Evolutionary conservation across 352 stramenopile genomes (phyloP).

Genomic region (Pythium pectinolyticum): DNA sequence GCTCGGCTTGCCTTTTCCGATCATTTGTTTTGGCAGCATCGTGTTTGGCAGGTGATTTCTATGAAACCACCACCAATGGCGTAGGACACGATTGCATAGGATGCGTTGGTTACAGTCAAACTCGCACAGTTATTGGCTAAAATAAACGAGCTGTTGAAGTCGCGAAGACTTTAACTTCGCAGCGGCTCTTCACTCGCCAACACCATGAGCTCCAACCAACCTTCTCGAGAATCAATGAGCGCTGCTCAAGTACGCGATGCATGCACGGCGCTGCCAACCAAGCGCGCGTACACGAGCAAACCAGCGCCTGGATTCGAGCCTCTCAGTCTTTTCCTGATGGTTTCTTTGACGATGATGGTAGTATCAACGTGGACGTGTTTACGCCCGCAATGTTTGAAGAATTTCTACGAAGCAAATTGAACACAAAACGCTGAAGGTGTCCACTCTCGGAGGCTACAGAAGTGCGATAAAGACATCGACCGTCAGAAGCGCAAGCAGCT

Average conservation of each 20-base stretch:
- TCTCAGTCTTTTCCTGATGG: background rate
- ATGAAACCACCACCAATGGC: too few relatives aligned
- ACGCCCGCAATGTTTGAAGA: background rate
- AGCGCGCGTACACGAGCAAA: background rate
- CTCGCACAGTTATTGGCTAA: too few relatives aligned
- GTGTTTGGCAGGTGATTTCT: too few relatives aligned
- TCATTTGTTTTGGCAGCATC: too few relatives aligned
- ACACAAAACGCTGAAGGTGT: background rate
- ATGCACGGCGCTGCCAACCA: background rate
- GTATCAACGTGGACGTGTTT: background rate
- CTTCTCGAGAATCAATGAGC: too few relatives aligned
- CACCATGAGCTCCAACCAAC: too few relatives aligned
- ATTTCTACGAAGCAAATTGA: background rate
- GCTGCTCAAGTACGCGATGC: background rate
- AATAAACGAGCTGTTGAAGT: too few relatives aligned
- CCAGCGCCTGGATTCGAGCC: background rate
- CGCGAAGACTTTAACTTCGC: too few relatives aligned
- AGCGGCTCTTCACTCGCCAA: too few relatives aligned
- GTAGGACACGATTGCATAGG: too few relatives aligned
- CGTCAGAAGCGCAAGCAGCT: background rate
- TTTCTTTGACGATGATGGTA: background rate
- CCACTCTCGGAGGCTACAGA: background rate
- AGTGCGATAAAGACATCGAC: background rate
- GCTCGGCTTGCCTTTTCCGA: too few relatives aligned
- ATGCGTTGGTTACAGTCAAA: too few relatives aligned